phyloP scores from a whole-genome alignment of 192 early-diverging fungal species.

The Powellomyces hirtus region DNA sequence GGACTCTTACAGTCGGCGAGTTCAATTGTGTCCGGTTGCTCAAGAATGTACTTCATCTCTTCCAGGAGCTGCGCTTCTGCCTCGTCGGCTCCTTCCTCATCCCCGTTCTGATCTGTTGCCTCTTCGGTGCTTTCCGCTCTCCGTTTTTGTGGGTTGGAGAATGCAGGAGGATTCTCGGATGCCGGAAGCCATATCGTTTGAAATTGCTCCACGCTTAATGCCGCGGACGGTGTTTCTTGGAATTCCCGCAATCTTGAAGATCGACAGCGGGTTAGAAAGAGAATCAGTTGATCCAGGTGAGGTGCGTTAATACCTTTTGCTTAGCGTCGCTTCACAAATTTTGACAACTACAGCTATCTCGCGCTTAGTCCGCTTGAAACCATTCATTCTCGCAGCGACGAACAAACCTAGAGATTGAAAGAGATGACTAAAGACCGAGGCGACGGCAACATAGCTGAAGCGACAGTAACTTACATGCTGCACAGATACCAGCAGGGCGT shows the following conservation, averaged over 20 bases:
- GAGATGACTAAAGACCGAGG: too few relatives aligned
- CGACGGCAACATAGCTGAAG: too few relatives aligned
- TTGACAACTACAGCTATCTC: slow-evolving; percentile 91
- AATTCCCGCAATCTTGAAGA: slow-evolving; percentile 75
- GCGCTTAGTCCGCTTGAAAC: slow-evolving; percentile 73
- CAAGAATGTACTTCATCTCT: not conserved
- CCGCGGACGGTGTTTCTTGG: slow-evolving; percentile 68
- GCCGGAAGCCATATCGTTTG: slow-evolving; percentile 80
- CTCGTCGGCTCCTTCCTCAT: slow-evolving; percentile 32
- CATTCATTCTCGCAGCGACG: slow-evolving; percentile 88
- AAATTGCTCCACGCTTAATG: slow-evolving; percentile 79
- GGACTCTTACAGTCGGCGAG: not conserved
- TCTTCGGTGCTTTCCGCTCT: slow-evolving; percentile 26
- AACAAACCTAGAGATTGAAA: slow-evolving; percentile 54
- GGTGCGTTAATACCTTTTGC: slow-evolving; percentile 54
- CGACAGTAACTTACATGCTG: slow-evolving; percentile 68
- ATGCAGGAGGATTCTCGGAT: slow-evolving; percentile 81
- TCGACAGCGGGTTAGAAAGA: not conserved
- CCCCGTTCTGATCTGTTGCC: slow-evolving; percentile 33
- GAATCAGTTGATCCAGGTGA: not conserved
- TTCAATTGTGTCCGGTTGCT: not conserved
- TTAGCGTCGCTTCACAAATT: slow-evolving; percentile 82
- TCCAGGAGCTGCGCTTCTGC: slow-evolving; percentile 5
- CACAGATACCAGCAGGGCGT: slow-evolving; percentile 92
- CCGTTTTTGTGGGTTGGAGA: slow-evolving; percentile 35